These are phyloP conservation scores for Centrapalus pauciflorus DNA, from an alignment of 129 eudicot genomes.

Conservation along the genomic window DNA sequence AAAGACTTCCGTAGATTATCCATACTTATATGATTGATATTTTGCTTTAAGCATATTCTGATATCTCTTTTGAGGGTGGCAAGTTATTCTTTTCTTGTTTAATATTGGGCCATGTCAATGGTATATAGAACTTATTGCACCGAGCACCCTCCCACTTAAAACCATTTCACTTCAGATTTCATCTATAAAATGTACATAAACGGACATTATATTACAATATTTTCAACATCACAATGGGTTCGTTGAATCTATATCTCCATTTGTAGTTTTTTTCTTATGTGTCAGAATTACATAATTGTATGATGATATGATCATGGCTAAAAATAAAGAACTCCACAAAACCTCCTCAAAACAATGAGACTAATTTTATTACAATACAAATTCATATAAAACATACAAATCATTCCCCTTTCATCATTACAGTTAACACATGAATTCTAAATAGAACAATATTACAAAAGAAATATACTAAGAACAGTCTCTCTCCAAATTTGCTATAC, in stretches of 20 bases:
- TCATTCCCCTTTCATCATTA: slow-evolving; percentile 1
- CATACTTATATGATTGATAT: background rate
- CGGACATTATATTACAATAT: background rate
- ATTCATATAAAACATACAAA: slow-evolving; percentile 10
- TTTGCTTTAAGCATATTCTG: background rate
- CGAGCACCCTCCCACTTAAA: background rate
- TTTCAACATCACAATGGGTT: background rate
- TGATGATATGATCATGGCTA: background rate
- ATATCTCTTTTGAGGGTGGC: background rate
- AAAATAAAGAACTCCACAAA: background rate
- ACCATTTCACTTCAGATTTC: background rate
- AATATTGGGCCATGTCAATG: background rate
- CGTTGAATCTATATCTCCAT: background rate
- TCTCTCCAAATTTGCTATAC: slow-evolving; percentile 7
- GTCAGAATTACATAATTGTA: slow-evolving; percentile 9
- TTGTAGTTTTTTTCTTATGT: background rate
- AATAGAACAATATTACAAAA: background rate
- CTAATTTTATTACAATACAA: slow-evolving; percentile 13
- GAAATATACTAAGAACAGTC: slow-evolving; percentile 1
- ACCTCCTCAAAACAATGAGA: background rate
- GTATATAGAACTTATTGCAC: background rate
- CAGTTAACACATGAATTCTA: slow-evolving; percentile 17
- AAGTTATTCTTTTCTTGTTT: background rate
- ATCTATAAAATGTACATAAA: background rate
- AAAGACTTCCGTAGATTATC: background rate